Evolutionary conservation across 768 basidiomycete genomes (phyloP).

Genomic region (Suillus alpinus): DNA sequence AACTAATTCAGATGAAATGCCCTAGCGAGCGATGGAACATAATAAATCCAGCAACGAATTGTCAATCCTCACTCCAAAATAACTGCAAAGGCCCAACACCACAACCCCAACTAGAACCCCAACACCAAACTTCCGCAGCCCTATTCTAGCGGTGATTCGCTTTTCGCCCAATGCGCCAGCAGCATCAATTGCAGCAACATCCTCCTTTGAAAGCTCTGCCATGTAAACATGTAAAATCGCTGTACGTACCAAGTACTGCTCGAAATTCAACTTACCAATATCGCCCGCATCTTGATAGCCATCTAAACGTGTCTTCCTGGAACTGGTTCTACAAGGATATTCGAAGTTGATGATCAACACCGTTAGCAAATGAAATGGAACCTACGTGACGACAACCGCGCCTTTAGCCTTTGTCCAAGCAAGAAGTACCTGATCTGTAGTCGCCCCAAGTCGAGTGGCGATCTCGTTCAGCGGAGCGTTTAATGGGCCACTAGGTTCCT

Average conservation of each 20-base stretch:
- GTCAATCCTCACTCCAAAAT: conserved; percentile 7
- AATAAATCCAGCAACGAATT: background rate
- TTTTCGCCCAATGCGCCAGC: conserved; percentile 42
- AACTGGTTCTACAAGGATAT: conserved; percentile 47
- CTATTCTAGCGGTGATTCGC: conserved; percentile 2
- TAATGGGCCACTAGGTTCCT: conserved; percentile 58
- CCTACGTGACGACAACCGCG: conserved; percentile 61
- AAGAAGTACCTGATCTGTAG: conserved; percentile 64
- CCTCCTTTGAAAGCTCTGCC: conserved; percentile 47
- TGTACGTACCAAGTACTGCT: background rate
- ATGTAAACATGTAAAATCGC: background rate
- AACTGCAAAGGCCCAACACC: conserved; percentile 9
- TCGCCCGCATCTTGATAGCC: conserved; percentile 70
- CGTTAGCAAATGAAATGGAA: background rate
- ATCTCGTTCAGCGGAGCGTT: conserved; percentile 57
- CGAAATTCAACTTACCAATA: conserved; percentile 39
- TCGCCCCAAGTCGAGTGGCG: conserved; percentile 46
- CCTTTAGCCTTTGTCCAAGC: conserved; percentile 74
- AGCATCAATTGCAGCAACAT: conserved; percentile 53
- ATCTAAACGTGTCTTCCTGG: conserved; percentile 61
- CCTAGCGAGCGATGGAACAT: background rate
- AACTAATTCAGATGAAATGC: background rate
- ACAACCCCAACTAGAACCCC: conserved; percentile 9
- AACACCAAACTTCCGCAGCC: conserved; percentile 2
- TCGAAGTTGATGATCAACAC: background rate